Percentiles rank a stretch among this genome's conserved stretches.
Evolutionary conservation across 1,284 basidiomycete species (phyloP).

Genomic region (Tylopilus sp.): DNA sequence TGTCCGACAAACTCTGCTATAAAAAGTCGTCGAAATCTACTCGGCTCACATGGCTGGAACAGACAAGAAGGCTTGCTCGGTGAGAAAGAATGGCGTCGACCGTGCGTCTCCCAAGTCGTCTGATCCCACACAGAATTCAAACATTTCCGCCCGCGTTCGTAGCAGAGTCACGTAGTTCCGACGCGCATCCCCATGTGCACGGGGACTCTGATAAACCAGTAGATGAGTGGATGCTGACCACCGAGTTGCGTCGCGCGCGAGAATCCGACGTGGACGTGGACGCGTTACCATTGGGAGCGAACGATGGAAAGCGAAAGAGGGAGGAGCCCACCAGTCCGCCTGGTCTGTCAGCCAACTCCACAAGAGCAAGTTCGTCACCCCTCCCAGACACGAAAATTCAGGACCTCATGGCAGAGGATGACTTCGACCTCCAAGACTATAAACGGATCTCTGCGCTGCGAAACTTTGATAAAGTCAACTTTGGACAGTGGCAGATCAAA

Average conservation of each 20-base stretch:
- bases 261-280: constrained; percentile 16
- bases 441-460: constrained; percentile 63
- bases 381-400: constrained; percentile 10
- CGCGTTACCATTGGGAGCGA: constrained; percentile 18
- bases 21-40: not conserved
- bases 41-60: constrained; percentile 19
- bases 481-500: constrained; percentile 73
- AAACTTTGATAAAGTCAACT: constrained; percentile 75
- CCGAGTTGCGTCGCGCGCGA: constrained; percentile 32
- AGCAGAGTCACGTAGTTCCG: constrained; percentile 32
- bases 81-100: constrained; percentile 44
- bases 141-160: constrained; percentile 1
- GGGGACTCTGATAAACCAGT: constrained; percentile 67
- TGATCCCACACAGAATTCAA: constrained; percentile 18
- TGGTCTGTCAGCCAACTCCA: constrained; percentile 21
- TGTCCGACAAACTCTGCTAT: constrained; percentile 8
- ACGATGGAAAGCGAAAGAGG: constrained; percentile 33
- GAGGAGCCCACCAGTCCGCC: constrained; percentile 21
- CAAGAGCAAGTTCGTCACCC: constrained; percentile 15
- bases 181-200: constrained; percentile 58
- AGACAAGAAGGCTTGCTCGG: constrained; percentile 28
- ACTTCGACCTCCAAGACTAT: constrained; percentile 62
- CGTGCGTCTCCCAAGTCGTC: constrained; percentile 37
- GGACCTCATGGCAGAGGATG: constrained; percentile 57
- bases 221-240: constrained; percentile 68